A percentile compares a stretch with the other conserved stretches of the same genome.
These are phyloP conservation scores for Raddia guianensis DNA, from an alignment of 176 grass and related monocot species.

Conservation along the genomic window DNA sequence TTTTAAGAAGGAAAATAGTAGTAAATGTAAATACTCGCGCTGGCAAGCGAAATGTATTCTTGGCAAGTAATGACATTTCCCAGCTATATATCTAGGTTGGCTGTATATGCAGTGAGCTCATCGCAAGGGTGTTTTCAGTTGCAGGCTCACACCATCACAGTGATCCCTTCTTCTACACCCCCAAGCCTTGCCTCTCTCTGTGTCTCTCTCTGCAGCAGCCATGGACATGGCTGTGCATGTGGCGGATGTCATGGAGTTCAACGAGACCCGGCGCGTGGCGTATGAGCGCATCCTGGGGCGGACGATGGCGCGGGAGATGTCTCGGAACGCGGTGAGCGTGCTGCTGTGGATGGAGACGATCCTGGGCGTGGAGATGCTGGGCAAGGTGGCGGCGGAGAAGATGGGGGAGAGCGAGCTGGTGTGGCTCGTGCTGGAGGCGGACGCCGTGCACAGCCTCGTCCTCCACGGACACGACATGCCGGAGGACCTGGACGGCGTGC, in stretches of 20 bases:
- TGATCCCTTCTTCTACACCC: background rate
- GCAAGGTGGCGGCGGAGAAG: background rate
- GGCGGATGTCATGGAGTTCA: background rate
- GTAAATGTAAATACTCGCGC: too few relatives aligned
- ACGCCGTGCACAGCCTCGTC: background rate
- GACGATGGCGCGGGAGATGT: background rate
- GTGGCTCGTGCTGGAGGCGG: background rate
- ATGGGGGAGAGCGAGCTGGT: background rate
- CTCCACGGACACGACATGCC: background rate
- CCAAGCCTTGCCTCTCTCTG: background rate
- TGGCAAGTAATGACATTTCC: too few relatives aligned
- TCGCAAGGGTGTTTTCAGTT: background rate
- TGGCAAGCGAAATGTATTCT: too few relatives aligned
- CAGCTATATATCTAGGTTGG: too few relatives aligned
- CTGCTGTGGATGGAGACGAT: conserved; percentile 36
- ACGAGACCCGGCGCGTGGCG: background rate
- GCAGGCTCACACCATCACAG: background rate
- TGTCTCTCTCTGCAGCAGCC: background rate
- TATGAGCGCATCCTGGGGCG: background rate
- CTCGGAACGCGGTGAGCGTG: background rate
- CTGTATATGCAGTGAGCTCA: background rate
- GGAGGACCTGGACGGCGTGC: background rate
- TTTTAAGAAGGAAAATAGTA: background rate
- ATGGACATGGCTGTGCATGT: background rate
- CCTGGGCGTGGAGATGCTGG: background rate